phyloP scores from a whole-genome alignment of 1,139 yeast species.

The Kodamaea sp. region DNA sequence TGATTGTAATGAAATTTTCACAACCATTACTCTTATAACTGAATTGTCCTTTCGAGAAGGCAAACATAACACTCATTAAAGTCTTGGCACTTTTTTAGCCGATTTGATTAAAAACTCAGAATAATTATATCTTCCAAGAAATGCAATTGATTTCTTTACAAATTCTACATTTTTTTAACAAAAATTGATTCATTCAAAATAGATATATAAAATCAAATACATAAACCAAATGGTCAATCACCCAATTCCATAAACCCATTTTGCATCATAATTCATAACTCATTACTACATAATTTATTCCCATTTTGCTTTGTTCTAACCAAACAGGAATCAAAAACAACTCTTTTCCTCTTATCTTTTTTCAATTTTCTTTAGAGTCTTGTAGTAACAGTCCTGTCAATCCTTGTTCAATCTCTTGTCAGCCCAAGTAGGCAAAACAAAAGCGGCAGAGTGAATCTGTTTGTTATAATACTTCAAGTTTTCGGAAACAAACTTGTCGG shows the following conservation, averaged over 20 bases:
- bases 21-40: no score
- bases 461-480: conserved; percentile 77
- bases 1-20: no score
- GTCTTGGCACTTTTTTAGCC: no score
- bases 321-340: conserved; percentile 6
- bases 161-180: no score
- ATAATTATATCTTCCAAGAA: no score
- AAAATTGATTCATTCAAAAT: no score
- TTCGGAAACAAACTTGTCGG: conserved; percentile 58
- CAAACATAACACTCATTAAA: no score
- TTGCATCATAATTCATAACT: conserved; percentile 4
- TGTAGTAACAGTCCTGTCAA: conserved; percentile 9
- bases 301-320: conserved; percentile 7
- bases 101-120: no score
- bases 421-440: conserved; percentile 87
- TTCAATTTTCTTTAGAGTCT: not conserved
- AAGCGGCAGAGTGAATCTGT: conserved; percentile 77
- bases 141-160: no score
- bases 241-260: not conserved
- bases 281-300: conserved; percentile 6
- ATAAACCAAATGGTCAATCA: no score
- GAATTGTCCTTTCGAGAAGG: no score
- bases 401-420: conserved; percentile 31
- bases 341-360: conserved; percentile 1
- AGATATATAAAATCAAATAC: no score